Evolutionary conservation across 148 eudicot genomes (phyloP).

Genomic region (Vaccinium darrowii): DNA sequence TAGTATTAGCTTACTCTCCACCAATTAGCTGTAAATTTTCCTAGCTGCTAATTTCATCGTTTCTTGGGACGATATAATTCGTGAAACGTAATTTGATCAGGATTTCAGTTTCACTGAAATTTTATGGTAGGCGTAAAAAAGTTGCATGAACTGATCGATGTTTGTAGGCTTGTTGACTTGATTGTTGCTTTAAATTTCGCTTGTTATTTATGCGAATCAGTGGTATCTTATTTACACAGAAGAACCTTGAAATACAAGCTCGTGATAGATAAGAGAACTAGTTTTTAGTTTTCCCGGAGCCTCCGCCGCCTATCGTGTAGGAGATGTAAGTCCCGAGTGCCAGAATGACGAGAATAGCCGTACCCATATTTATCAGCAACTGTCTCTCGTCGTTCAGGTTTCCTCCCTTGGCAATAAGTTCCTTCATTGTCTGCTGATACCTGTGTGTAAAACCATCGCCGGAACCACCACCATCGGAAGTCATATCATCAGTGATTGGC

Average conservation of each 20-base stretch:
- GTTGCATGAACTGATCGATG: background rate
- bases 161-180: slow-evolving; percentile 1
- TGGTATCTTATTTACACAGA: background rate
- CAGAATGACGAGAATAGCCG: slow-evolving; percentile 48
- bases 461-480: background rate
- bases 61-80: background rate
- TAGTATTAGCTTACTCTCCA: background rate
- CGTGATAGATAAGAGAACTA: background rate
- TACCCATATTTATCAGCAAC: slow-evolving; percentile 57
- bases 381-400: slow-evolving; percentile 42
- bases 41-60: background rate
- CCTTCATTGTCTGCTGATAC: slow-evolving; percentile 25
- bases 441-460: slow-evolving; percentile 1
- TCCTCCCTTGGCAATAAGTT: slow-evolving; percentile 15
- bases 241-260: background rate
- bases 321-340: slow-evolving; percentile 54
- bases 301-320: slow-evolving; percentile 32
- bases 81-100: background rate
- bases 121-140: background rate
- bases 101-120: background rate
- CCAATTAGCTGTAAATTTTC: background rate
- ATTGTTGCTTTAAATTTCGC: background rate
- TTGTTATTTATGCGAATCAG: background rate
- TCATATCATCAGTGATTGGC: background rate
- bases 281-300: slow-evolving; percentile 4